Conservation (phyloP, 176 grass and related monocot genomes). For the Raddia guianensis region DNA sequence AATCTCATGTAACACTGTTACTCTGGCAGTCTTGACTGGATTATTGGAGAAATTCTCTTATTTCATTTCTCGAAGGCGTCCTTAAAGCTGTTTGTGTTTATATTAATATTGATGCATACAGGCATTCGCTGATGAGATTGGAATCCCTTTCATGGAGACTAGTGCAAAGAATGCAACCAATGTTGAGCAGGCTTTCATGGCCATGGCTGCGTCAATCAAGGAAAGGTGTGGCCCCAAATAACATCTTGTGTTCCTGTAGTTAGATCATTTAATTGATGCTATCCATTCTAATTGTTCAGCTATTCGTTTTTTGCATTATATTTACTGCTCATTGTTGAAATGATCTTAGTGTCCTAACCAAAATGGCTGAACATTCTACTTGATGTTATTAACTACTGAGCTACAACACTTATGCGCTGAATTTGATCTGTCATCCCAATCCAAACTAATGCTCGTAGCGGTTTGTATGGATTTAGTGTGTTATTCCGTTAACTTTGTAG, state of each 20-base stretch:
- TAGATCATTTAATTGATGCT: conserved; percentile 15
- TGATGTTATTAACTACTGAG: background rate
- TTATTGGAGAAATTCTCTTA: background rate
- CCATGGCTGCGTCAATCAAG: conserved; percentile 75
- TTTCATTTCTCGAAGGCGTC: background rate
- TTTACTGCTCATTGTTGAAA: conserved; percentile 3
- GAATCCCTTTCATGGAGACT: conserved; percentile 89
- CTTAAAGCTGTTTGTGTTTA: background rate
- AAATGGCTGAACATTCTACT: conserved; percentile 1
- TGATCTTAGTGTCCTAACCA: background rate
- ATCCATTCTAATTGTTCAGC: background rate
- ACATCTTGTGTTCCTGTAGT: background rate
- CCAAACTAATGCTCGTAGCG: background rate
- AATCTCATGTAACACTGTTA: background rate
- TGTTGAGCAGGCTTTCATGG: conserved; percentile 87
- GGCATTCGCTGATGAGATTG: conserved; percentile 94
- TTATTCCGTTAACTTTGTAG: background rate
- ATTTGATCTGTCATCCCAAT: background rate
- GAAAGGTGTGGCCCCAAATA: conserved; percentile 49
- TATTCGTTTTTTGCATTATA: background rate
- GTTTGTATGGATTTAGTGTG: background rate
- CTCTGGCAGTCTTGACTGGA: background rate
- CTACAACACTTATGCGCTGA: background rate
- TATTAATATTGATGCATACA: conserved; percentile 8
- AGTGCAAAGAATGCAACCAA: conserved; percentile 91